A percentile compares a stretch with the other conserved stretches of the same genome.
Evolutionary conservation across 192 early-diverging fungal species (phyloP).

Genomic region (Backusella morwellensis): DNA sequence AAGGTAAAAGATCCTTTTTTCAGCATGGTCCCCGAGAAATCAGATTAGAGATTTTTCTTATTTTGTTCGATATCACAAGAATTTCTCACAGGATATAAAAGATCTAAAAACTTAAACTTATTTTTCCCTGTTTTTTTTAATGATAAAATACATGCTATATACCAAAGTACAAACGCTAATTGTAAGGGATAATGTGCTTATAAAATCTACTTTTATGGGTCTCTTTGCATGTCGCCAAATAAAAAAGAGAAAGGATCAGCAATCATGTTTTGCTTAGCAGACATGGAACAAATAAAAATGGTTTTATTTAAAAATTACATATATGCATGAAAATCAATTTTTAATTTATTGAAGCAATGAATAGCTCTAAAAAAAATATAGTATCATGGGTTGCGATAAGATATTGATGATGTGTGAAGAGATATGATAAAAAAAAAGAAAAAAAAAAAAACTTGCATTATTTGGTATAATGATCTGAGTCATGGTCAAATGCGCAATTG

Average conservation of each 20-base stretch:
- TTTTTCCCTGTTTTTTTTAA: neutral
- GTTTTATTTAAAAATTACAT: neutral
- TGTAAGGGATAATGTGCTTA: neutral
- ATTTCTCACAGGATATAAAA: constrained; percentile 1
- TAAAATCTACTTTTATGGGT: neutral
- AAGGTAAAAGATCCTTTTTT: neutral
- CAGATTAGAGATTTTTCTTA: neutral
- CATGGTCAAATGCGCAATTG: neutral
- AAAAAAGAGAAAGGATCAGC: neutral
- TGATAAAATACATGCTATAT: neutral
- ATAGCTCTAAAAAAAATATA: neutral
- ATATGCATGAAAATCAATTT: neutral
- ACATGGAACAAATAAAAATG: too few species aligned
- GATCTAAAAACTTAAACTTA: neutral
- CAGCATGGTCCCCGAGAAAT: neutral
- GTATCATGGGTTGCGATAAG: neutral
- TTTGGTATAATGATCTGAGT: neutral
- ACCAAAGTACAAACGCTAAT: neutral
- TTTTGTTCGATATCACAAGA: neutral
- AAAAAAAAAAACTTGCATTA: neutral
- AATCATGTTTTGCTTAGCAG: too few species aligned
- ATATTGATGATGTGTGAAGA: neutral
- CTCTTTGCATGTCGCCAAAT: neutral
- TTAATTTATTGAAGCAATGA: neutral
- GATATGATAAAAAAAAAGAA: too few species aligned